Evolutionary conservation across 176 grass and related monocot genomes (phyloP).

Genomic region (Tuctoria greenei): DNA sequence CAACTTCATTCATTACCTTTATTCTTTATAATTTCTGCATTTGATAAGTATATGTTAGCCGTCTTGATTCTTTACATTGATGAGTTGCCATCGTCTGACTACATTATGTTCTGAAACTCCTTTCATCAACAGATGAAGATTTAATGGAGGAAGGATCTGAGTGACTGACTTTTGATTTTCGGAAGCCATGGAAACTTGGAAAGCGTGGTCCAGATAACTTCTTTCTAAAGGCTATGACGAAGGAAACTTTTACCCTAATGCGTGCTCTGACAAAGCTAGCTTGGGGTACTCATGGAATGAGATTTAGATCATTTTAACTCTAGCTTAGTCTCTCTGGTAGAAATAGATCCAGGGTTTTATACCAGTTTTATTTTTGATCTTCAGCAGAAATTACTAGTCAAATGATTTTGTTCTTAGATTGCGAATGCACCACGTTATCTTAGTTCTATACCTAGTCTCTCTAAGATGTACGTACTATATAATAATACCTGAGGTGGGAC

Average conservation of each 20-base stretch:
- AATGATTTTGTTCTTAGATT: neutral
- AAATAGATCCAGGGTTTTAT: neutral
- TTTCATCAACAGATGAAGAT: too few species aligned
- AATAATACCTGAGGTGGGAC: too few species aligned
- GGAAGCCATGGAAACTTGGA: neutral
- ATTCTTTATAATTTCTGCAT: neutral
- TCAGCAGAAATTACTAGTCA: neutral
- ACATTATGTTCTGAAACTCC: too few species aligned
- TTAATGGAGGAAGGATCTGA: too few species aligned
- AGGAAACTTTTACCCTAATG: neutral
- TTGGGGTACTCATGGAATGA: neutral
- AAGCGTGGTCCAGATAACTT: neutral
- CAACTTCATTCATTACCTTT: too few species aligned
- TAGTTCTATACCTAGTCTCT: neutral
- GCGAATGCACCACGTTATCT: too few species aligned
- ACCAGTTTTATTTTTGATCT: neutral
- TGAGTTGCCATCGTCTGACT: too few species aligned
- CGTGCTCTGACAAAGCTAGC: neutral
- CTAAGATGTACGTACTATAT: conserved; percentile 2
- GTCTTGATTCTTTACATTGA: neutral
- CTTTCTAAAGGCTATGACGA: neutral
- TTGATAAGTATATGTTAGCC: neutral
- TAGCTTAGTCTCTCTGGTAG: neutral
- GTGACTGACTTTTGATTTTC: neutral
- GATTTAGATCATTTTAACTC: neutral